Evolutionary conservation across 2,329 filamentous ascomycete species (phyloP).

Genomic region (Aspergillaceae sp.): DNA sequence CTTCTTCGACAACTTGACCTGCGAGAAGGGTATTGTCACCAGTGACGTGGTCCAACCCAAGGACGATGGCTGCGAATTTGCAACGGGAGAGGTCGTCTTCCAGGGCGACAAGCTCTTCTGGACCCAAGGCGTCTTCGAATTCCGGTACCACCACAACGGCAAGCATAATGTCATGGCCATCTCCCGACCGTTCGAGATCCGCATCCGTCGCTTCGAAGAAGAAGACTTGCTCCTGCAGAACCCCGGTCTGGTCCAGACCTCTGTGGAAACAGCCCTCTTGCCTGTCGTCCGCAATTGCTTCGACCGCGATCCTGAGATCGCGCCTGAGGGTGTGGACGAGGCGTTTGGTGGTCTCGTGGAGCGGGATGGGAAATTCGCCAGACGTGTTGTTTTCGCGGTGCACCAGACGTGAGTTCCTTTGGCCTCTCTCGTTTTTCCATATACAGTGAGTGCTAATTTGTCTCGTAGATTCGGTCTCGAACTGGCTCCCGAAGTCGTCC

Average conservation of each 20-base stretch:
- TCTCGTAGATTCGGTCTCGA: conserved; percentile 69
- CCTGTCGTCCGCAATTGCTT: conserved; percentile 86
- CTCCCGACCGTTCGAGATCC: conserved; percentile 85
- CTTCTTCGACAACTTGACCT: conserved; percentile 64
- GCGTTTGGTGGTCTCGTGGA: conserved; percentile 78
- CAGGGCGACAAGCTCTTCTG: conserved; percentile 92
- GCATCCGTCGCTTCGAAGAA: conserved; percentile 71
- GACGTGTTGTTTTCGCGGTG: conserved; percentile 85
- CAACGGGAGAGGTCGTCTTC: conserved; percentile 77
- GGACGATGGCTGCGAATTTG: conserved; percentile 48
- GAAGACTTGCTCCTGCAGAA: conserved; percentile 58
- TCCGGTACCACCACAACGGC: conserved; percentile 91
- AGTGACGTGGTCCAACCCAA: conserved; percentile 52
- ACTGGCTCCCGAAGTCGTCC: conserved; percentile 84
- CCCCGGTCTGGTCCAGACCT: conserved; percentile 54
- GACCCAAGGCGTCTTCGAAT: conserved; percentile 93
- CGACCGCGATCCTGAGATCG: conserved; percentile 83
- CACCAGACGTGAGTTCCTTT: conserved; percentile 64
- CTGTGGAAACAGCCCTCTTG: conserved; percentile 68
- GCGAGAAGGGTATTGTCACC: conserved; percentile 66
- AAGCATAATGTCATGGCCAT: conserved; percentile 91
- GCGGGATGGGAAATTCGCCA: conserved; percentile 78
- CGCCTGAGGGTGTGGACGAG: conserved; percentile 70
- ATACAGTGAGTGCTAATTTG: not conserved
- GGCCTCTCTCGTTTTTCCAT: not conserved